These are phyloP conservation scores for Cyclocybe aegerita DNA, from an alignment of 768 basidiomycete species.

Conservation along the genomic window DNA sequence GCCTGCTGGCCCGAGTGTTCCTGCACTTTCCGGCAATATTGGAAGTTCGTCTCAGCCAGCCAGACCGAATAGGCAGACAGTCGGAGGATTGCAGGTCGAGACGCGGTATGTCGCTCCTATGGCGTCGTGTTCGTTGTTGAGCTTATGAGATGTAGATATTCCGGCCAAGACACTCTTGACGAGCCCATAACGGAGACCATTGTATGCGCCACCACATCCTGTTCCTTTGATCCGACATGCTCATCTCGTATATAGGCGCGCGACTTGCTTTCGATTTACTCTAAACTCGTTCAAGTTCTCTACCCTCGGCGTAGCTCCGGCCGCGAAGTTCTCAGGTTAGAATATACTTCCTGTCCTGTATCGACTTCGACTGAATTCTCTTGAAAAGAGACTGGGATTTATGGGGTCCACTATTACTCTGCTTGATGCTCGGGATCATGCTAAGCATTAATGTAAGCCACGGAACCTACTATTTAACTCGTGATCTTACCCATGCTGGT, in stretches of 20 bases:
- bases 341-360: background rate
- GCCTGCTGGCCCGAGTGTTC: slow-evolving; percentile 28
- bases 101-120: slow-evolving; percentile 58
- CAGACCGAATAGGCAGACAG: slow-evolving; percentile 53
- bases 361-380: background rate
- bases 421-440: slow-evolving; percentile 77
- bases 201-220: slow-evolving; percentile 41
- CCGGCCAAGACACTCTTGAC: slow-evolving; percentile 87
- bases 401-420: slow-evolving; percentile 92
- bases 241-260: slow-evolving; percentile 55
- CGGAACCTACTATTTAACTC: background rate
- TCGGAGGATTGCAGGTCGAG: slow-evolving; percentile 89
- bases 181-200: slow-evolving; percentile 90
- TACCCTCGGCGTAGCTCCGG: slow-evolving; percentile 77
- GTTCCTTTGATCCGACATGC: background rate
- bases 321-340: slow-evolving; percentile 80
- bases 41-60: slow-evolving; percentile 46
- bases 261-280: slow-evolving; percentile 87
- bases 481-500: slow-evolving; percentile 1
- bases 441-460: slow-evolving; percentile 75
- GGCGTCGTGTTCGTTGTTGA: background rate
- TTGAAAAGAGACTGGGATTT: slow-evolving; percentile 88
- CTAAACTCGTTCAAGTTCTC: slow-evolving; percentile 90
- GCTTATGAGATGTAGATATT: slow-evolving; percentile 45
- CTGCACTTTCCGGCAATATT: slow-evolving; percentile 70